Conservation (phyloP, 257 asterid genomes). For the Leptodermis oblonga region DNA sequence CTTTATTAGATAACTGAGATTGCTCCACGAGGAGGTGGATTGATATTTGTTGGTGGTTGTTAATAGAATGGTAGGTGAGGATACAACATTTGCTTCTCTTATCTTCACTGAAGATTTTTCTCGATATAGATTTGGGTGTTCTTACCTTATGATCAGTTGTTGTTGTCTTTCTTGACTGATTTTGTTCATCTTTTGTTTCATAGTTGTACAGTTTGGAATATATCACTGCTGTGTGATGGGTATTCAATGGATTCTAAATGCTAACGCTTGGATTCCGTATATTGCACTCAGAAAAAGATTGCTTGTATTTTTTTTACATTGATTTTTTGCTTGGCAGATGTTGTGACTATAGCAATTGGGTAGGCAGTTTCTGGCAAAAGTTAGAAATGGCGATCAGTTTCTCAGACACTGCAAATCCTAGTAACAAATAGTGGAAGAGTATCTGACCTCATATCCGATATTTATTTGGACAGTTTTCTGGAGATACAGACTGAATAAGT, state of each 20-base stretch:
- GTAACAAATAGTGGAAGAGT: constrained; percentile 17
- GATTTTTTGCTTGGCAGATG: constrained; percentile 11
- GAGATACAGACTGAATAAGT: too few species aligned
- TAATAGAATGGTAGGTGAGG: not conserved
- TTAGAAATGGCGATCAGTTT: not conserved
- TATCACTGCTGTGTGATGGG: too few species aligned
- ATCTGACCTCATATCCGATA: constrained; percentile 13
- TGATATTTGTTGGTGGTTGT: not conserved
- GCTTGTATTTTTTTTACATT: too few species aligned
- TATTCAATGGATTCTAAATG: too few species aligned
- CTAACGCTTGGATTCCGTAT: not conserved
- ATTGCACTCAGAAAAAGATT: too few species aligned
- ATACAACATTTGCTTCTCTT: not conserved
- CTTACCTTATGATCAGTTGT: not conserved
- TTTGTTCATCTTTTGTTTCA: not conserved
- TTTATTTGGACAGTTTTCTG: too few species aligned
- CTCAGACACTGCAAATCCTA: not conserved
- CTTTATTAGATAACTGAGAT: not conserved
- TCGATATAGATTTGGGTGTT: not conserved
- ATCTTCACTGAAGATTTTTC: not conserved
- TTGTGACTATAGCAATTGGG: constrained; percentile 23
- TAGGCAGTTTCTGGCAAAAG: constrained; percentile 22
- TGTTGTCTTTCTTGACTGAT: not conserved
- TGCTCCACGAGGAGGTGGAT: not conserved
- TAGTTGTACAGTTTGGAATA: too few species aligned